Conservation (phyloP, 23 red algal species). For the Gracilaria gracilis region DNA sequence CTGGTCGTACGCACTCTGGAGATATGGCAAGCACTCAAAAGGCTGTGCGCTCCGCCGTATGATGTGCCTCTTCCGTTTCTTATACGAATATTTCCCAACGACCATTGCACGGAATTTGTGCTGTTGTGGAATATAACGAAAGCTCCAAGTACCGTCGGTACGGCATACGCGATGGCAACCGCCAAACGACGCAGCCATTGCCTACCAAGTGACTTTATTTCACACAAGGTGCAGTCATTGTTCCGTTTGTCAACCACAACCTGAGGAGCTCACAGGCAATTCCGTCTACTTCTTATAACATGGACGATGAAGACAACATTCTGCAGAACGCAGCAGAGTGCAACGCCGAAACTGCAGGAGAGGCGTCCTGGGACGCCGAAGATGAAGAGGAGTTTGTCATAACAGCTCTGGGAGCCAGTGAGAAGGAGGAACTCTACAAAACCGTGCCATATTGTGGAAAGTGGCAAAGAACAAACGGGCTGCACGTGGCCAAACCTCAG, state of each 20-base stretch:
- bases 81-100: too few species aligned
- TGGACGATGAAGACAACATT: not conserved
- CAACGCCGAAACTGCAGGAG: not conserved
- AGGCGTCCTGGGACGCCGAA: not conserved
- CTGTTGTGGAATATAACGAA: not conserved
- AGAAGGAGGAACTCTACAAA: not conserved
- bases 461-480: not conserved
- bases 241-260: too few species aligned
- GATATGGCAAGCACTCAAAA: too few species aligned
- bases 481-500: not conserved
- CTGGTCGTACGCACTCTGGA: too few species aligned
- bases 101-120: too few species aligned
- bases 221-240: too few species aligned
- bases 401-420: not conserved
- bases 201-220: not conserved
- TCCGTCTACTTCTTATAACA: not conserved
- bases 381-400: not conserved
- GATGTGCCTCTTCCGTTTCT: too few species aligned
- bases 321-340: not conserved
- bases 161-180: too few species aligned
- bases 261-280: not conserved
- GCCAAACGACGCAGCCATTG: not conserved
- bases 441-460: not conserved
- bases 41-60: too few species aligned
- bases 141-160: not conserved